Evolutionary conservation across 2,329 filamentous ascomycete species (phyloP), one percentile per base, ranked within the genome.

Genomic region (Westerdykella aurantiaca): DNA sequence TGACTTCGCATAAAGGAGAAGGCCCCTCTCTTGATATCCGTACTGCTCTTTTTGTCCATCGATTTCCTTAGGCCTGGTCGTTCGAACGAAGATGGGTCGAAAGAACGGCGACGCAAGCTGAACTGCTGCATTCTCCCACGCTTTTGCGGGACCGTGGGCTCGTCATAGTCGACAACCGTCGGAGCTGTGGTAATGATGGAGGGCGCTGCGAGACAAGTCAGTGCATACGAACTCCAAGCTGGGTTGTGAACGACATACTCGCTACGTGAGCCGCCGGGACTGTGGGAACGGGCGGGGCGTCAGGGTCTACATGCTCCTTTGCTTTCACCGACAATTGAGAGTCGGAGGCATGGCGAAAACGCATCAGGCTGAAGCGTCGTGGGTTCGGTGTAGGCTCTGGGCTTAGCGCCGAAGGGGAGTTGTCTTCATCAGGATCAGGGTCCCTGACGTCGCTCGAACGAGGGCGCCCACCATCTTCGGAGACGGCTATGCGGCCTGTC

Each of bases 161-260:
- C 49, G 14, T 48, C 45, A 16, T 49, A 45, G 35, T 63, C 57
- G 39, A 57, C 69, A 39, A 82, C 78, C 7, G 89, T 93, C 9
- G 93, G 90, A 13, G 90, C 87, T 10, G 91, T 97, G 39, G 86
- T 95, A 66, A 97, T 93, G 63, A 97, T 97, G 16, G 76, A 75
- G 13, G 81, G 81, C 33, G 79, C 63, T 64, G 56, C 34, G 39
- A 37, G 35, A 34, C 42, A 46, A 42, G 50, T 66, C 57, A 67
- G 61, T 51, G 48, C 34, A 44, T 45, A 45, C 41, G 43, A 29
- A 29, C 33, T 33, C 33, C 39, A 31, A 16, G 45, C 34, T 43
- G 45, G 34, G 14, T 31, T 33, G 25, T 45, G 41, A 37, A 31
- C 37, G 39, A 48, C 55, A 25, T 55, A 54, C 50, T 53, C 37